Conservation (phyloP, 1,284 basidiomycete genomes). For the Grifola frondosa region DNA sequence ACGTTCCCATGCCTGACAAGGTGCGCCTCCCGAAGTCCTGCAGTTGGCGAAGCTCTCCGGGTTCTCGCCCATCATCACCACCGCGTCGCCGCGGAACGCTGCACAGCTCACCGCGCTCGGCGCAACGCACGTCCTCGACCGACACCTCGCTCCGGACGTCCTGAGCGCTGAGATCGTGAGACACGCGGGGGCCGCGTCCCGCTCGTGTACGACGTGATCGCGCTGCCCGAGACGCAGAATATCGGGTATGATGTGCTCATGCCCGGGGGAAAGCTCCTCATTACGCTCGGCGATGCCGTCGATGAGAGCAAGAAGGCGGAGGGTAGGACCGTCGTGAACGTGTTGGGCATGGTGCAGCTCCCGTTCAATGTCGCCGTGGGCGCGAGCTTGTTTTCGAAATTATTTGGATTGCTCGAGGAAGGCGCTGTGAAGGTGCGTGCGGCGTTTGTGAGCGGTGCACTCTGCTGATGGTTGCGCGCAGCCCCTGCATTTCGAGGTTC, state of each 20-base stretch:
- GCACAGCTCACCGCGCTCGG: constrained; percentile 34
- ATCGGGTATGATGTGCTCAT: constrained; percentile 28
- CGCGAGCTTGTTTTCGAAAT: constrained; percentile 44
- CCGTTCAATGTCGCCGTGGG: constrained; percentile 21
- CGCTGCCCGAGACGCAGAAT: constrained; percentile 13
- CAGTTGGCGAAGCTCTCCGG: constrained; percentile 37
- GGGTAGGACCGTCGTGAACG: constrained; percentile 8
- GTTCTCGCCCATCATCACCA: constrained; percentile 36
- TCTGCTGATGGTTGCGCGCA: constrained; percentile 1
- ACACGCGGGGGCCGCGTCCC: constrained; percentile 14
- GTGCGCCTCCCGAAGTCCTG: constrained; percentile 17
- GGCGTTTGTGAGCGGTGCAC: too few relatives aligned
- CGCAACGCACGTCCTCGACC: constrained; percentile 38
- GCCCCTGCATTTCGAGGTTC: constrained; percentile 35
- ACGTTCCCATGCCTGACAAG: not conserved
- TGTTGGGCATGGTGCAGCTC: constrained; percentile 31
- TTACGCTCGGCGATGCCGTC: constrained; percentile 9
- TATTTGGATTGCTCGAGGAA: constrained; percentile 28
- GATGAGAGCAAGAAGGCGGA: constrained; percentile 5
- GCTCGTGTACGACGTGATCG: constrained; percentile 30
- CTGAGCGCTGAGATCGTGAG: constrained; percentile 19
- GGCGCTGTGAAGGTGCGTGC: constrained; percentile 9
- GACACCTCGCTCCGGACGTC: constrained; percentile 16
- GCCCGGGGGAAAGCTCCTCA: constrained; percentile 21
- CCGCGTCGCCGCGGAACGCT: constrained; percentile 34